Evolutionary conservation across 2,329 filamentous ascomycete species (phyloP), one percentile per base, ranked within the genome.

Genomic region (Cercospora sp.): DNA sequence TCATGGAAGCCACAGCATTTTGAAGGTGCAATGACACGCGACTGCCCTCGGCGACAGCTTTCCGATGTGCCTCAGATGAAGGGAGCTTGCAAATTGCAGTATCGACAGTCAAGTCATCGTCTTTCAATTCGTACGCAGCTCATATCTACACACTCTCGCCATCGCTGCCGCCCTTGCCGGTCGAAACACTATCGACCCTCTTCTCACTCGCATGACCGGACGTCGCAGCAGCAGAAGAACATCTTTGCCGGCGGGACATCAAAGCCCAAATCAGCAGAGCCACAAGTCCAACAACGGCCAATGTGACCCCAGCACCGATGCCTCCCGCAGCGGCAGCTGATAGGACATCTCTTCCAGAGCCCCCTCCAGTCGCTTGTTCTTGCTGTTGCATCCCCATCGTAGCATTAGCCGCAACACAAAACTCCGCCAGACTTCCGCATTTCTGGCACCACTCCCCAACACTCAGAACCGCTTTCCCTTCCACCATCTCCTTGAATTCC

Each of bases 251-350:
- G 8, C 48, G 10, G 16, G 36, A 39, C 30, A 66, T 18, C 26
- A 68, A 5, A 26, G 66, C 16, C 60, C 63, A 65, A 5, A 30
- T 20, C 13, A 64, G 10, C 23, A 57, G 12, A 18, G 36, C 67
- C n/a, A 68, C 39, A 8, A 55, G 9, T 5, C 60, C 60, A 16
- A 66, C 33, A 28, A 68, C 67, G 4, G 60, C 67, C n/a, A 65
- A 30, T 9, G 67, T 66, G 3, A 66, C 63, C 1, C 58, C 67
- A 16, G 60, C 63, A 20, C 67, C 67, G n/a, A 68, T 60, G 5
- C 60, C 67, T 6, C 63, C 64, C 36, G 59, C 67, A 59, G 59
- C 67, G 33, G 67, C 67, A 57, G 53, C 60, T 6, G 63, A 63
- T 5, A 68, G 53, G 0, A 59, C 28, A 12, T 30, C 16, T 1